Evolutionary conservation across 768 basidiomycete species (phyloP).

Genomic region (Tricholoma flavovirens): DNA sequence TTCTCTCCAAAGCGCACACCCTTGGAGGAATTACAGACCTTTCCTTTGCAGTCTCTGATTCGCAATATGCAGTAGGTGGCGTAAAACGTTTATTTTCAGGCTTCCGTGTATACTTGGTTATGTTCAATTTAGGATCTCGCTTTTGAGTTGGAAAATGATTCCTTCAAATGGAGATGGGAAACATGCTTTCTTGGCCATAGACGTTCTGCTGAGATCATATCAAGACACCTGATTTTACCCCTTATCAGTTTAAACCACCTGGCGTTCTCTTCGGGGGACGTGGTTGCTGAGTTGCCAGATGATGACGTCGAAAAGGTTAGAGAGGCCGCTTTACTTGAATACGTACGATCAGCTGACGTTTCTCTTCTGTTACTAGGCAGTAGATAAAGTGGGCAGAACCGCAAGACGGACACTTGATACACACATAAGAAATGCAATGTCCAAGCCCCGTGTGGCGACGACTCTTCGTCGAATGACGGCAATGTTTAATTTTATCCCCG

Average conservation of each 20-base stretch:
- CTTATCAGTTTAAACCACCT: constrained; percentile 67
- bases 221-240: constrained; percentile 72
- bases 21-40: constrained; percentile 53
- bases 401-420: constrained; percentile 65
- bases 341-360: constrained; percentile 4
- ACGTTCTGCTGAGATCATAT: constrained; percentile 65
- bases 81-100: neutral
- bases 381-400: constrained; percentile 65
- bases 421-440: constrained; percentile 66
- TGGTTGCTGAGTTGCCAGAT: constrained; percentile 49
- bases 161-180: constrained; percentile 80
- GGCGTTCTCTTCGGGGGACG: constrained; percentile 56
- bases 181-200: constrained; percentile 58
- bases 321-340: constrained; percentile 1
- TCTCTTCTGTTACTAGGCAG: constrained; percentile 39
- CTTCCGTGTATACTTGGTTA: constrained; percentile 6
- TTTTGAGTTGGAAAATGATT: constrained; percentile 50
- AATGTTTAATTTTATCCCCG: constrained; percentile 58
- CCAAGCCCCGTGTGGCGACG: constrained; percentile 63
- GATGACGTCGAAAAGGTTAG: constrained; percentile 63
- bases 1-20: constrained; percentile 55
- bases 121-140: constrained; percentile 52
- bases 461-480: constrained; percentile 67
- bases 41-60: constrained; percentile 54
- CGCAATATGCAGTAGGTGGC: constrained; percentile 51